Percentiles rank a stretch among this genome's conserved stretches.
Conservation (phyloP, 2,329 filamentous ascomycete species). For the Tothia fuscella region DNA sequence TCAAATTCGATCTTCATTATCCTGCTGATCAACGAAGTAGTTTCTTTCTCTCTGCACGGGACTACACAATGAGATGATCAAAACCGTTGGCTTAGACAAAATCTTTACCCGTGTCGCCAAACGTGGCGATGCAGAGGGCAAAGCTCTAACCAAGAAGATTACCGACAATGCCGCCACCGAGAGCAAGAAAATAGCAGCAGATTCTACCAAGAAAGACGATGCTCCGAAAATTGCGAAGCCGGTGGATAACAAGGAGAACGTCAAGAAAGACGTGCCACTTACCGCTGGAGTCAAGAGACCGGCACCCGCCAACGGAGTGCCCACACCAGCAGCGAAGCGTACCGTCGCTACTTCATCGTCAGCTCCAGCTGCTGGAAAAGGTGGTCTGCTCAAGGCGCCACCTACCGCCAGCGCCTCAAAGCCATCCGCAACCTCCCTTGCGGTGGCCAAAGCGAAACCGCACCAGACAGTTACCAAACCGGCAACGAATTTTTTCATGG, state of each 20-base stretch:
- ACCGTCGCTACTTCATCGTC: conserved; percentile 11
- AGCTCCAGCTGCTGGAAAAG: conserved; percentile 10
- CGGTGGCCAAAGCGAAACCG: conserved; percentile 19
- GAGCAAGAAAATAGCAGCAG: conserved; percentile 20
- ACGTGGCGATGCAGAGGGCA: conserved; percentile 53
- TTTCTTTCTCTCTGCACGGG: conserved; percentile 53
- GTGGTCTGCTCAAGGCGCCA: not conserved
- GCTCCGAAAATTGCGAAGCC: not conserved
- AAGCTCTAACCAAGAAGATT: conserved; percentile 48
- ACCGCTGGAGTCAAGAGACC: conserved; percentile 15
- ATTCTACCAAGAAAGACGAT: conserved; percentile 7
- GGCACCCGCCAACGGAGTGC: conserved; percentile 11
- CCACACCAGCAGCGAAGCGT: conserved; percentile 21
- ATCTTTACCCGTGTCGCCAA: conserved; percentile 52
- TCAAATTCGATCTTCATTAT: conserved; percentile 32
- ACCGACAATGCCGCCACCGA: conserved; percentile 27
- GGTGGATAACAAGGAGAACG: not conserved
- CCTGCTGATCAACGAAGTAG: conserved; percentile 37
- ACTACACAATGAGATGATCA: conserved; percentile 45
- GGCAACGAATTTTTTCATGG: conserved; percentile 33
- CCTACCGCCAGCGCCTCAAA: not conserved
- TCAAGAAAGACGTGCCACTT: conserved; percentile 2
- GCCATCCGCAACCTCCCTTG: not conserved
- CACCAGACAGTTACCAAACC: conserved; percentile 15
- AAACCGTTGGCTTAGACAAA: conserved; percentile 54